These are phyloP conservation scores for Torrubiellomyces zombiae DNA, from an alignment of 2,329 filamentous ascomycete species.

Conservation along the genomic window DNA sequence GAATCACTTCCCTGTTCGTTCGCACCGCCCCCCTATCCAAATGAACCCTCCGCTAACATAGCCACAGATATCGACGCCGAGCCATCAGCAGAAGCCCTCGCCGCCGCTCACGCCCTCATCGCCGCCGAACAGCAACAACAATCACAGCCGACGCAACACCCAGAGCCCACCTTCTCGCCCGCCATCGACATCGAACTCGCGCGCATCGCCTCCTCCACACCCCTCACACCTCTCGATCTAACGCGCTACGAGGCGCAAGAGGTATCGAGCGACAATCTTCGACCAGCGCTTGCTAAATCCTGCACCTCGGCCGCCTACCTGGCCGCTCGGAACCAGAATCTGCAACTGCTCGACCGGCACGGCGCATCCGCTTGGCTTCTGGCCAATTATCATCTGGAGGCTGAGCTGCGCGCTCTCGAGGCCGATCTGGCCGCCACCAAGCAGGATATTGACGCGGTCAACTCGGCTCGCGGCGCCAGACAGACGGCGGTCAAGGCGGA, in stretches of 20 bases:
- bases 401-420: slow-evolving; percentile 48
- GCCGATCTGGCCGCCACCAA: slow-evolving; percentile 53
- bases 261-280: slow-evolving; percentile 27
- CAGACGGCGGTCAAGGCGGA: slow-evolving; percentile 62
- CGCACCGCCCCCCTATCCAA: slow-evolving; percentile 1
- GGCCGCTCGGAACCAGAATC: slow-evolving; percentile 31
- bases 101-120: slow-evolving; percentile 54
- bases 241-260: slow-evolving; percentile 69
- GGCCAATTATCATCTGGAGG: slow-evolving; percentile 65
- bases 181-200: slow-evolving; percentile 51
- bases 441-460: slow-evolving; percentile 56
- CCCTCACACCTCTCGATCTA: slow-evolving; percentile 48
- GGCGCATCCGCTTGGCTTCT: slow-evolving; percentile 90
- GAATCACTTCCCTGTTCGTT: slow-evolving; percentile 65
- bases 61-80: slow-evolving; percentile 62
- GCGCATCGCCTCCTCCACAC: slow-evolving; percentile 34
- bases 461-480: slow-evolving; percentile 47
- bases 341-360: slow-evolving; percentile 60
- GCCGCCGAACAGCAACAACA: slow-evolving; percentile 41
- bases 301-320: slow-evolving; percentile 37
- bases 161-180: slow-evolving; percentile 44
- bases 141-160: slow-evolving; percentile 23
- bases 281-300: slow-evolving; percentile 42
- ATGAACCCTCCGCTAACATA: too few species aligned
- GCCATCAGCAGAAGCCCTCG: slow-evolving; percentile 45